Conservation (phyloP, 345 rosid species). For the Eucalyptus grandis region DNA sequence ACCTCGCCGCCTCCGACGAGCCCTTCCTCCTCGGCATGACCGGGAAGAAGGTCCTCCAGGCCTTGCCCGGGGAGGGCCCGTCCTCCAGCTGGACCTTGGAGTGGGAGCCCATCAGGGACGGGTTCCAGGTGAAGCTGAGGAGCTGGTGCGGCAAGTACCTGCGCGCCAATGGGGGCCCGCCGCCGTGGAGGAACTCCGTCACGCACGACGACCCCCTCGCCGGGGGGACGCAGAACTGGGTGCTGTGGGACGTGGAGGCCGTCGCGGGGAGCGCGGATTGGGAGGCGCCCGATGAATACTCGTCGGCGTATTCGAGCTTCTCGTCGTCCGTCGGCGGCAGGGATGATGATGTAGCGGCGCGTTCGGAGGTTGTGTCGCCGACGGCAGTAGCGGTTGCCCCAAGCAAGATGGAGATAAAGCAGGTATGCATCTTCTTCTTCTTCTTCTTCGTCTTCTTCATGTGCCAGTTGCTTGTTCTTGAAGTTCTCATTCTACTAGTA, state of each 20-base stretch:
- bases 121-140: slow-evolving; percentile 20
- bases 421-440: background rate
- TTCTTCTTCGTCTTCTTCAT: background rate
- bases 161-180: slow-evolving; percentile 38
- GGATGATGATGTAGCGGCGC: background rate
- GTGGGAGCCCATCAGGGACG: slow-evolving; percentile 81
- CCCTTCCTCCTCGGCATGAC: slow-evolving; percentile 84
- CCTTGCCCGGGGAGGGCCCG: slow-evolving; percentile 10
- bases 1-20: slow-evolving; percentile 63
- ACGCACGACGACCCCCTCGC: slow-evolving; percentile 35
- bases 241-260: slow-evolving; percentile 22
- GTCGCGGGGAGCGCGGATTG: background rate
- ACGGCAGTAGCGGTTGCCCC: background rate
- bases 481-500: background rate
- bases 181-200: slow-evolving; percentile 43
- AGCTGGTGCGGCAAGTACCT: slow-evolving; percentile 28
- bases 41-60: slow-evolving; percentile 58
- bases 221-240: slow-evolving; percentile 20
- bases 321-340: background rate
- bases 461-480: background rate
- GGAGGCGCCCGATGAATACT: background rate
- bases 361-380: background rate
- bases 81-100: slow-evolving; percentile 40
- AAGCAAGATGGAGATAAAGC: background rate
- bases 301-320: background rate